Evolutionary conservation across 2,329 filamentous ascomycete genomes (phyloP).

Genomic region (Fusarium irregulare): DNA sequence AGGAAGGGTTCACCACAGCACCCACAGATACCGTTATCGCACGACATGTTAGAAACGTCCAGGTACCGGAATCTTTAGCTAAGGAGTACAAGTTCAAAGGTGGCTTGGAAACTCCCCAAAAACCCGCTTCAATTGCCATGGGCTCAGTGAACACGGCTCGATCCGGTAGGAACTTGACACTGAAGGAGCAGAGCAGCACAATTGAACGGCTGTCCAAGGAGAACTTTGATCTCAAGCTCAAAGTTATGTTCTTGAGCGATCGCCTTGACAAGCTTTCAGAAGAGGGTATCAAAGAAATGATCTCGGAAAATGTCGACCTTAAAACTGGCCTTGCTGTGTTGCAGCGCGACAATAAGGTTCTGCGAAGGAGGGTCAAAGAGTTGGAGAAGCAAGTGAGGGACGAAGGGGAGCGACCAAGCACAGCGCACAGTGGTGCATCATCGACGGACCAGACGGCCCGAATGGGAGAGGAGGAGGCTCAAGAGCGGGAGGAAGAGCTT

Average conservation of each 20-base stretch:
- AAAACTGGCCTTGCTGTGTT: conserved; percentile 90
- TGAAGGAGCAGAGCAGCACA: conserved; percentile 97
- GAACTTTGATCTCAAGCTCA: conserved; percentile 97
- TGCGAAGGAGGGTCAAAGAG: conserved; percentile 85
- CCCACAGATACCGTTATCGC: conserved; percentile 91
- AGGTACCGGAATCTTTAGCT: conserved; percentile 88
- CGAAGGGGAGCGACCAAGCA: conserved; percentile 71
- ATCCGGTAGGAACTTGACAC: conserved; percentile 78
- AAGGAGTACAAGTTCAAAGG: conserved; percentile 85
- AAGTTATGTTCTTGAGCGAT: conserved; percentile 96
- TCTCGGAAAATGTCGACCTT: conserved; percentile 95
- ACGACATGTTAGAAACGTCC: conserved; percentile 88
- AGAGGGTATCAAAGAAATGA: conserved; percentile 97
- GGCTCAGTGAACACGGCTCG: conserved; percentile 62
- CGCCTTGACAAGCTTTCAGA: conserved; percentile 93
- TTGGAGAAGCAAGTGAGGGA: conserved; percentile 82
- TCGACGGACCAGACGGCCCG: conserved; percentile 68
- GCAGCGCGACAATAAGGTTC: conserved; percentile 88
- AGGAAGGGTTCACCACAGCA: conserved; percentile 65
- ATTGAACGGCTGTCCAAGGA: conserved; percentile 97
- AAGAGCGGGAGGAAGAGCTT: conserved; percentile 86
- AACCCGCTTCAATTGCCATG: conserved; percentile 60
- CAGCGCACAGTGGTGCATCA: conserved; percentile 66
- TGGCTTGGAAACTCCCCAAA: conserved; percentile 69
- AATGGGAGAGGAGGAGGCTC: conserved; percentile 68